Evolutionary conservation across 352 stramenopile species (phyloP).

Genomic region (Elongisporangium anandrum): DNA sequence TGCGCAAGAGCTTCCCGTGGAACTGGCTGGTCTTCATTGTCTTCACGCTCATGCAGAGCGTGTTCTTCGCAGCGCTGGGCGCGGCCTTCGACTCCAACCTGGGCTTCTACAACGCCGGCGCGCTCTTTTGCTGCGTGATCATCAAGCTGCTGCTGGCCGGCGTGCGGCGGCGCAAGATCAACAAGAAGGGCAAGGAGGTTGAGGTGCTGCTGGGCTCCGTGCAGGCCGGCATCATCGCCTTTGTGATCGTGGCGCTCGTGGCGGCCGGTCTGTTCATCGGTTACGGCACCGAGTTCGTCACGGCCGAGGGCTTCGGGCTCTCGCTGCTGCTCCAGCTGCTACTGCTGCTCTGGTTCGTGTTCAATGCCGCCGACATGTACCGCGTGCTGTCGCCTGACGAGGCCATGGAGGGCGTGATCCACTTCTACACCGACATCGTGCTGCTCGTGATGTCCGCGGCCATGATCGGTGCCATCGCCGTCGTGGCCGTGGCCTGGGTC

Average conservation of each 20-base stretch:
- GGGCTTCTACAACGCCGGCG: conserved; percentile 31
- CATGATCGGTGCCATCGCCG: conserved; percentile 26
- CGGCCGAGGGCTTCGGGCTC: conserved; percentile 26
- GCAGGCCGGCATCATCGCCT: conserved; percentile 21
- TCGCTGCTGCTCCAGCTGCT: conserved; percentile 38
- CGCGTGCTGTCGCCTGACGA: conserved; percentile 53
- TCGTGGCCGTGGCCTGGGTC: conserved; percentile 24
- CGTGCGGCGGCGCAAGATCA: conserved; percentile 6
- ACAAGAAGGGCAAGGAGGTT: conserved; percentile 3
- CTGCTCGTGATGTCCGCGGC: conserved; percentile 35
- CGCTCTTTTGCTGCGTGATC: conserved; percentile 37
- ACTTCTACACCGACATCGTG: conserved; percentile 64
- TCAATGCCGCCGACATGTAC: conserved; percentile 52
- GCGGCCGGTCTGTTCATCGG: conserved; percentile 20
- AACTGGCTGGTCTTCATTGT: conserved; percentile 43
- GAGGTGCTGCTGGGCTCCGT: conserved; percentile 26
- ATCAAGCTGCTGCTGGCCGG: conserved; percentile 35
- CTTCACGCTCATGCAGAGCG: conserved; percentile 31
- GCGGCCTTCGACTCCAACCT: conserved; percentile 30
- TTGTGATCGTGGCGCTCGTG: conserved; percentile 15
- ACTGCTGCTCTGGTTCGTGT: conserved; percentile 48
- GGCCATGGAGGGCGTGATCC: conserved; percentile 65
- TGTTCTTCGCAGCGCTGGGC: conserved; percentile 33
- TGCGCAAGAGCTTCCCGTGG: conserved; percentile 35
- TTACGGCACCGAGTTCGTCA: conserved; percentile 25